These are phyloP conservation scores for Pseudonitzschia pungens DNA, from an alignment of 108 stramenopile genomes.

Conservation along the genomic window DNA sequence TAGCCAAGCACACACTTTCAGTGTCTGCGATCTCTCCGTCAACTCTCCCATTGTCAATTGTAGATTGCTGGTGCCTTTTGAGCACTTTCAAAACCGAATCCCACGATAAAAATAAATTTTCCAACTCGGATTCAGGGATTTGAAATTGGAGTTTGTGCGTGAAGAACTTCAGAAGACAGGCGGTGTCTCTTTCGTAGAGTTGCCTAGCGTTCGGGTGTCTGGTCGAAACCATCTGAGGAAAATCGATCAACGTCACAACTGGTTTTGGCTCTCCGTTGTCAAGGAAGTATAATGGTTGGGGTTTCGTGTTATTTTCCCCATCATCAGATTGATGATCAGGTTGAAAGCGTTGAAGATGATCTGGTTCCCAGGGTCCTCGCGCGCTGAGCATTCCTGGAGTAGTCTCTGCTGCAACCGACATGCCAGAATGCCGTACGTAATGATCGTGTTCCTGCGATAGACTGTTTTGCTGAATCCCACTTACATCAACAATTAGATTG, in stretches of 20 bases:
- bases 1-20: constrained; percentile 30
- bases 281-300: constrained; percentile 60
- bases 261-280: constrained; percentile 84
- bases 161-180: constrained; percentile 86
- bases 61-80: constrained; percentile 12
- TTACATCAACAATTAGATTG: constrained; percentile 96
- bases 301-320: constrained; percentile 38
- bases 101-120: constrained; percentile 58
- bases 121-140: constrained; percentile 56
- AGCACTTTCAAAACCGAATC: constrained; percentile 44
- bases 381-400: constrained; percentile 67
- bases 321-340: constrained; percentile 43
- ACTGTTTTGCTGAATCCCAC: constrained; percentile 63
- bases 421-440: constrained; percentile 85
- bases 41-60: constrained; percentile 31
- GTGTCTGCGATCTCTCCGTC: constrained; percentile 21
- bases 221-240: constrained; percentile 99
- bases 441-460: constrained; percentile 54
- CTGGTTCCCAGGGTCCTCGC: constrained; percentile 57
- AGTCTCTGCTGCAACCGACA: constrained; percentile 60
- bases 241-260: constrained; percentile 97
- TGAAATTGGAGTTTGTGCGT: constrained; percentile 79
- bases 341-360: constrained; percentile 51
- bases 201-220: constrained; percentile 95
- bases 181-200: constrained; percentile 91